A percentile compares a stretch with the other conserved stretches of the same genome.
Evolutionary conservation across 306 rosid species (phyloP).

Genomic region (Prunus davidiana): DNA sequence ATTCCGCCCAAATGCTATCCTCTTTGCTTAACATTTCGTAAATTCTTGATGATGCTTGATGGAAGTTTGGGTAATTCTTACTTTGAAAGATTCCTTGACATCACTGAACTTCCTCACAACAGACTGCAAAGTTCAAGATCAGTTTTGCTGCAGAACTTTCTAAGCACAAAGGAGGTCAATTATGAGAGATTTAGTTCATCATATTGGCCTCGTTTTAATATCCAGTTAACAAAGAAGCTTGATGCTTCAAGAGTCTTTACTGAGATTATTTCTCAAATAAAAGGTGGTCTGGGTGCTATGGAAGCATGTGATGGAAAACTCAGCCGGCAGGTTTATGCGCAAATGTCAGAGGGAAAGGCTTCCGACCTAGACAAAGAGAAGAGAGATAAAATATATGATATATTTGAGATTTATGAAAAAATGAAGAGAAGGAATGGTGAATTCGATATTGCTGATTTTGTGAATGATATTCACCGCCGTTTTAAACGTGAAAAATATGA

Average conservation of each 20-base stretch:
- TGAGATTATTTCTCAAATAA: conserved; percentile 71
- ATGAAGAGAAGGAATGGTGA: conserved; percentile 60
- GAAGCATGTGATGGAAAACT: conserved; percentile 46
- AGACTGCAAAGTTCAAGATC: conserved; percentile 31
- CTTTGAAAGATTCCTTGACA: conserved; percentile 55
- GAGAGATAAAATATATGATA: conserved; percentile 52
- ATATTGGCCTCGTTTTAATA: conserved; percentile 72
- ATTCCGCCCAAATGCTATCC: conserved; percentile 53
- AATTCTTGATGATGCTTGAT: conserved; percentile 84
- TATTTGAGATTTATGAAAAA: conserved; percentile 60
- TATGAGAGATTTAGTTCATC: conserved; percentile 56
- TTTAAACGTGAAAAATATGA: conserved; percentile 34
- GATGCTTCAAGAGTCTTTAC: conserved; percentile 61
- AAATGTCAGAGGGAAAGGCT: conserved; percentile 34
- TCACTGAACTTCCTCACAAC: neutral
- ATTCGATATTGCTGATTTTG: conserved; percentile 75
- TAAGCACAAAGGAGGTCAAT: conserved; percentile 59
- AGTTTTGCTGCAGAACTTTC: conserved; percentile 43
- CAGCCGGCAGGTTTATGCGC: conserved; percentile 42
- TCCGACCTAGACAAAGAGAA: conserved; percentile 40
- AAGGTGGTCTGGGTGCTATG: conserved; percentile 45
- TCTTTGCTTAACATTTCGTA: conserved; percentile 65
- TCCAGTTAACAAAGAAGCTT: conserved; percentile 48
- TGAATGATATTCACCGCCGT: conserved; percentile 54
- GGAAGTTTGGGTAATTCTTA: conserved; percentile 63